Evolutionary conservation across 495 filamentous ascomycete species (phyloP).

Genomic region (Xylaria longipes): DNA sequence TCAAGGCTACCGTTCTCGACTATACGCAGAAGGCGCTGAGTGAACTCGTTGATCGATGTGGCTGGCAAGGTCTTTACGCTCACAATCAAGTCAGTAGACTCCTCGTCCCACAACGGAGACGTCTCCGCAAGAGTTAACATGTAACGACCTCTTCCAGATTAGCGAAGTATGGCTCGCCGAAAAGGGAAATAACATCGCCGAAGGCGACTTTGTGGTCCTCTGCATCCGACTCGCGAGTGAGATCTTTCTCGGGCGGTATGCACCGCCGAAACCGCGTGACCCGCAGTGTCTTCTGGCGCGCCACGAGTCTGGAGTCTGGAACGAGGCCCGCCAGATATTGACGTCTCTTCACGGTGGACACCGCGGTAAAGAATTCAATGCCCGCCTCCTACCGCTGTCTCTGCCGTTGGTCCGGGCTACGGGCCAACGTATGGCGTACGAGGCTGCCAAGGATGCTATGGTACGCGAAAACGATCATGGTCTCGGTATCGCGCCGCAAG

Average conservation of each 20-base stretch:
- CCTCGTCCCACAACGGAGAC: constrained; percentile 15
- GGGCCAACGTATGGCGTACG: constrained; percentile 41
- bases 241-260: constrained; percentile 38
- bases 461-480: neutral
- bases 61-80: constrained; percentile 37
- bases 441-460: constrained; percentile 30
- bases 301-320: constrained; percentile 36
- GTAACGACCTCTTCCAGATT: neutral
- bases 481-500: constrained; percentile 30
- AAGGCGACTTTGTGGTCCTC: constrained; percentile 38
- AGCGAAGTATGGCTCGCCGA: neutral
- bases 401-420: constrained; percentile 35
- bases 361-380: constrained; percentile 36
- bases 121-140: constrained; percentile 4
- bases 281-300: constrained; percentile 32
- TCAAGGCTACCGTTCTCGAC: constrained; percentile 33
- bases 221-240: constrained; percentile 41
- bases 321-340: constrained; percentile 19
- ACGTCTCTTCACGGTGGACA: constrained; percentile 22
- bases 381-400: constrained; percentile 38
- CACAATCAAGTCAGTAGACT: constrained; percentile 35
- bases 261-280: constrained; percentile 30
- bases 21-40: constrained; percentile 26
- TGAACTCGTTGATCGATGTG: constrained; percentile 34
- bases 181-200: constrained; percentile 31